These are phyloP conservation scores for Sporothrix pseudoabietina DNA, from an alignment of 2,329 filamentous ascomycete genomes.

Conservation along the genomic window DNA sequence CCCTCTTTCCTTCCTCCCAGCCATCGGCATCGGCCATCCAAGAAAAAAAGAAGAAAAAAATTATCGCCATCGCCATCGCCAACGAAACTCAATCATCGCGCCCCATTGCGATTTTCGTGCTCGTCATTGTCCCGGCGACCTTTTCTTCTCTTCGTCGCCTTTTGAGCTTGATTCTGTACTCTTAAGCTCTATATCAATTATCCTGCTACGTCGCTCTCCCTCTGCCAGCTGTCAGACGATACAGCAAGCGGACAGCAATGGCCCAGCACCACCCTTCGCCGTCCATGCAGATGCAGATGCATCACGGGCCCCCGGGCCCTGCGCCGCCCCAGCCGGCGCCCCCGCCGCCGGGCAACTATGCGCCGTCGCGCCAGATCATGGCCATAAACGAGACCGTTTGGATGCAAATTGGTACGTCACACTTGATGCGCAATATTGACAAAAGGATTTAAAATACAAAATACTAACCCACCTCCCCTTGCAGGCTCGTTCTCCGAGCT, in stretches of 20 bases:
- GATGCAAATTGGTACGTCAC: constrained; percentile 83
- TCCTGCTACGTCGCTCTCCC: constrained; percentile 27
- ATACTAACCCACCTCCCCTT: constrained; percentile 1
- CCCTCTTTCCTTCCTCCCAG: constrained; percentile 8
- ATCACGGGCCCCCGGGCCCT: constrained; percentile 63
- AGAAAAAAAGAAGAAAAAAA: neutral
- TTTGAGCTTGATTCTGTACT: neutral
- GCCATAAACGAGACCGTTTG: constrained; percentile 84
- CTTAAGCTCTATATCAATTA: neutral
- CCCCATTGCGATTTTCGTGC: neutral
- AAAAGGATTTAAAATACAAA: too few relatives aligned
- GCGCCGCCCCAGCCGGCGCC: constrained; percentile 47
- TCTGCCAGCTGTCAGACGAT: constrained; percentile 24
- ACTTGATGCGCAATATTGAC: neutral
- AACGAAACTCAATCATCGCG: neutral
- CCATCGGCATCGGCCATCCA: constrained; percentile 10
- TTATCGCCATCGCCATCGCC: neutral
- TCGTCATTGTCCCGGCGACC: neutral
- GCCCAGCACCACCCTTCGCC: constrained; percentile 80
- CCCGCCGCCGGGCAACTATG: constrained; percentile 50
- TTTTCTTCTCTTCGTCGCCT: neutral
- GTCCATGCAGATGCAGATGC: constrained; percentile 71
- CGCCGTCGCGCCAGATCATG: constrained; percentile 72
- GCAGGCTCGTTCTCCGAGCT: constrained; percentile 83
- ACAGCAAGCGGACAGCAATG: constrained; percentile 50